Evolutionary conservation across 371 early-diverging fungal species (phyloP), one percentile per base, ranked within the genome.

Genomic region (Saksenaea oblongispora): DNA sequence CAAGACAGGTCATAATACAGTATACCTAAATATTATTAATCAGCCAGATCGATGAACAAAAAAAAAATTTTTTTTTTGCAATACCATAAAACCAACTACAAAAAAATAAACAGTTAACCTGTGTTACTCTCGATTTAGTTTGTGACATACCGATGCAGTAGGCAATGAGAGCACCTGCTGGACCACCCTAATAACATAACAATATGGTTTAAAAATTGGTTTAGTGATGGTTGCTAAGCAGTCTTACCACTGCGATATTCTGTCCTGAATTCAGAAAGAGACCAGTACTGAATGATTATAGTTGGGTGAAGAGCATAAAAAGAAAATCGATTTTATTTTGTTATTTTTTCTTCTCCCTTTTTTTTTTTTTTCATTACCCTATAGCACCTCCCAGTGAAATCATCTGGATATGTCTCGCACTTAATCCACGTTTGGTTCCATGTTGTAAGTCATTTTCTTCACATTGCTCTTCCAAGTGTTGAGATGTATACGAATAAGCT

Each of bases 201-300:
- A 24, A 41, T 36, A 55, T 42, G 24, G 27, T 27, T 31, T 57
- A 27, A n/a, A n/a, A n/a, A n/a, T n/a, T n/a, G 58, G 57, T 1
- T 42, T 14, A 56, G 31, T 27, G 44, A 28, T 39, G 18, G 18
- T 34, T 34, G n/a, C 51, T 14, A 26, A 31, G 34, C 22, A 57
- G 36, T 14, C 14, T 57, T 71, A 75, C 75, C 34, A 70, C 64
- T 7, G 88, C 85, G 42, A 94, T 81, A 13, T 88, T 84, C 5
- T 79, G 66, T 53, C 93, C 94, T 47, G 91, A 90, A 22, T 87
- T 91, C 51, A 94, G 76, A 70, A 93, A 94, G 26, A 94, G 79
- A 54, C 93, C 94, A 24, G 93, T 94, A 55, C 90, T 75, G 41
- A 22, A n/a, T 34, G 15, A 31, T 28, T 35, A 47, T 47, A n/a